Percentiles rank a stretch among this genome's conserved stretches.
Evolutionary conservation across 805 yeast species (phyloP).

Genomic region (Saccharomycopsis fermentans): DNA sequence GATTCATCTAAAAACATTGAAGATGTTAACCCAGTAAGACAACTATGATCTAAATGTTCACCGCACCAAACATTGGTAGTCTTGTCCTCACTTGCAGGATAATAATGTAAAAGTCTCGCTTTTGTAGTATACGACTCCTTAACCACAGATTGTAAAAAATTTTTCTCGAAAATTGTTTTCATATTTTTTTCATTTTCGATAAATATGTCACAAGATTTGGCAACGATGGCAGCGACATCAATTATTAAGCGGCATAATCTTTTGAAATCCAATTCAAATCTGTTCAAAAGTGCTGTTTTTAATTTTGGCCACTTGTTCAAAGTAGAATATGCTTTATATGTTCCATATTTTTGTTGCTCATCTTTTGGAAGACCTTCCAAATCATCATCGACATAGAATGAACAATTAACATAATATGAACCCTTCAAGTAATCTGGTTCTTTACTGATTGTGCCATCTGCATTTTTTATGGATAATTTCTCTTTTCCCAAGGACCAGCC

Average conservation of each 20-base stretch:
- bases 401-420: constrained; percentile 48
- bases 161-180: constrained; percentile 22
- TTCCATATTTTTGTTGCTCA: constrained; percentile 26
- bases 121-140: constrained; percentile 42
- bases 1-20: constrained; percentile 40
- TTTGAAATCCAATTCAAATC: constrained; percentile 31
- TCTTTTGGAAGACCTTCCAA: constrained; percentile 38
- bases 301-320: constrained; percentile 43
- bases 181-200: constrained; percentile 24
- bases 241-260: constrained; percentile 36
- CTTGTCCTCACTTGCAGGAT: constrained; percentile 24
- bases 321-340: constrained; percentile 36
- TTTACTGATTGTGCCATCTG: not conserved
- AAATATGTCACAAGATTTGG: constrained; percentile 43
- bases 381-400: constrained; percentile 35
- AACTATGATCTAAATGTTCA: constrained; percentile 50
- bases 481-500: constrained; percentile 59
- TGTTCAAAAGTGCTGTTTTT: constrained; percentile 20
- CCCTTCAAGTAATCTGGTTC: constrained; percentile 39
- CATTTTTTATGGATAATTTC: constrained; percentile 30
- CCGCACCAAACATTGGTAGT: constrained; percentile 46
- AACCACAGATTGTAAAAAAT: constrained; percentile 37
- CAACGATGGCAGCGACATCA: constrained; percentile 38
- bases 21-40: constrained; percentile 49
- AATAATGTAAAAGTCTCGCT: constrained; percentile 49